Evolutionary conservation across 2,329 filamentous ascomycete genomes (phyloP).

Genomic region (Penicillium sp.): DNA sequence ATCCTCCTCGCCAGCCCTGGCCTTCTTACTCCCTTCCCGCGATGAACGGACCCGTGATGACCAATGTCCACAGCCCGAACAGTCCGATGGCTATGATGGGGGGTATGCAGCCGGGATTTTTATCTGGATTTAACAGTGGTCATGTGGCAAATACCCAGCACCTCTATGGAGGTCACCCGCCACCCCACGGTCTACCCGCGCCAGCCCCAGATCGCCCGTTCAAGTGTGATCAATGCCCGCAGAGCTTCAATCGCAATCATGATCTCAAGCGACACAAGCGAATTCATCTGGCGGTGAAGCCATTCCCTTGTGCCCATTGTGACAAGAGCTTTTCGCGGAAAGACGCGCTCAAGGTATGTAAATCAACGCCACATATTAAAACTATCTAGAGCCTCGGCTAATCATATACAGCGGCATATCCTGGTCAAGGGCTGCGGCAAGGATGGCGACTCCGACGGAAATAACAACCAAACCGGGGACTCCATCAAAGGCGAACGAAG

Average conservation of each 20-base stretch:
- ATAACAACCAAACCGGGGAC: slow-evolving; percentile 5
- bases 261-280: slow-evolving; percentile 94
- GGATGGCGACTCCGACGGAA: slow-evolving; percentile 28
- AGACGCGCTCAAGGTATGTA: slow-evolving; percentile 88
- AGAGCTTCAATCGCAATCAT: slow-evolving; percentile 95
- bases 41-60: slow-evolving; percentile 70
- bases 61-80: slow-evolving; percentile 74
- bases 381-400: neutral
- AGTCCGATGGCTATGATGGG: slow-evolving; percentile 71
- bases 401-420: slow-evolving; percentile 57
- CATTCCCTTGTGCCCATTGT: slow-evolving; percentile 86
- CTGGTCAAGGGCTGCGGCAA: slow-evolving; percentile 69
- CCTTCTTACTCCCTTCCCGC: slow-evolving; percentile 59
- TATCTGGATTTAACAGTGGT: slow-evolving; percentile 60
- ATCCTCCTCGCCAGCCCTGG: slow-evolving; percentile 46
- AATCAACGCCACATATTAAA: neutral
- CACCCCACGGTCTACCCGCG: slow-evolving; percentile 55
- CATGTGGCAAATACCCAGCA: slow-evolving; percentile 58
- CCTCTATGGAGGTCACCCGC: slow-evolving; percentile 59
- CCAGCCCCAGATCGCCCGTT: slow-evolving; percentile 79
- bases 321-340: slow-evolving; percentile 97
- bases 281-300: slow-evolving; percentile 93
- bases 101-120: slow-evolving; percentile 56
- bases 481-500: slow-evolving; percentile 21
- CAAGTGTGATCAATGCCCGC: slow-evolving; percentile 88